phyloP scores from a whole-genome alignment of 495 filamentous ascomycete genomes.

The Pseudomonodictys pantanalensis region DNA sequence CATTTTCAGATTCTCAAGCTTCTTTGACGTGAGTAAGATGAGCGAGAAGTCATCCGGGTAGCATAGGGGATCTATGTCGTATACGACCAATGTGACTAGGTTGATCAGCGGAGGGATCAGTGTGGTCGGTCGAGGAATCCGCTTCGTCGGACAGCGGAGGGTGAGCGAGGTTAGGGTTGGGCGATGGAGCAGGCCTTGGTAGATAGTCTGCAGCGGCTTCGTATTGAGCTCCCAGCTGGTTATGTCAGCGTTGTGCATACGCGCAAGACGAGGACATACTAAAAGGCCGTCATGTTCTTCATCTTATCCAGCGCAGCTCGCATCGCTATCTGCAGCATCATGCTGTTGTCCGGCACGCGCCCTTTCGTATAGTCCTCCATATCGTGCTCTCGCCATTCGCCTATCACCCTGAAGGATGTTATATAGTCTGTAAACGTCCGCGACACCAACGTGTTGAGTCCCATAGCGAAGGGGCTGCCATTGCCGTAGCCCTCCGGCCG shows the following conservation, averaged over 20 bases:
- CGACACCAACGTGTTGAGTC: slow-evolving; percentile 59
- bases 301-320: slow-evolving; percentile 60
- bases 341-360: slow-evolving; percentile 59
- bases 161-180: slow-evolving; percentile 54
- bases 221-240: slow-evolving; percentile 60
- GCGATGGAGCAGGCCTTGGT: slow-evolving; percentile 51
- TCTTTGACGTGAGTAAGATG: slow-evolving; percentile 52
- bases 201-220: slow-evolving; percentile 61
- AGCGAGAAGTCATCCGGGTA: slow-evolving; percentile 63
- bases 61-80: slow-evolving; percentile 62
- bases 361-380: slow-evolving; percentile 58
- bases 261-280: slow-evolving; percentile 29
- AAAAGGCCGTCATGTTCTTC: slow-evolving; percentile 54
- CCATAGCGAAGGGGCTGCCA: slow-evolving; percentile 62
- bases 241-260: slow-evolving; percentile 12
- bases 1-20: slow-evolving; percentile 53
- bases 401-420: slow-evolving; percentile 52
- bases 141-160: slow-evolving; percentile 54
- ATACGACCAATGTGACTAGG: slow-evolving; percentile 51
- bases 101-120: slow-evolving; percentile 58
- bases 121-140: slow-evolving; percentile 57
- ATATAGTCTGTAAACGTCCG: slow-evolving; percentile 53
- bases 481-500: slow-evolving; percentile 60
- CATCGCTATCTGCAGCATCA: slow-evolving; percentile 61
- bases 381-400: slow-evolving; percentile 58